Evolutionary conservation across 805 yeast genomes (phyloP).

Genomic region (Schizosaccharomyces cryophilus): DNA sequence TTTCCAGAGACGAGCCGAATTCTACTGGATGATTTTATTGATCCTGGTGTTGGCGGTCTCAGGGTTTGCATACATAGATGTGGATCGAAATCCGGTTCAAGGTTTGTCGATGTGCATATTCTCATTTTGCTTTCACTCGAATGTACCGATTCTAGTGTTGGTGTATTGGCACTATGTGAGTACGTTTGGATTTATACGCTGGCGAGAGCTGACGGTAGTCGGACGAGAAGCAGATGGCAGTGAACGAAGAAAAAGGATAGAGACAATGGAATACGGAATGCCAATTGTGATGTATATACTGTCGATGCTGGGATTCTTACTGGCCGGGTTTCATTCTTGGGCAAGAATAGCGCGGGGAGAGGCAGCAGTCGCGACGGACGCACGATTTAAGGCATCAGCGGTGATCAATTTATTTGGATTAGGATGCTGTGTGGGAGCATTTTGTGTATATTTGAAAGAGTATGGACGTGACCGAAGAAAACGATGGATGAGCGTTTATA

Average conservation of each 20-base stretch:
- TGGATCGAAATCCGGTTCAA: not conserved
- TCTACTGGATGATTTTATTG: not conserved
- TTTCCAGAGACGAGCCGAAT: not conserved
- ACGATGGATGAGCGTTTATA: not conserved
- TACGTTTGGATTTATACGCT: not conserved
- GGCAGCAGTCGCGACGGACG: not conserved
- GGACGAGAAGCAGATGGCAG: not conserved
- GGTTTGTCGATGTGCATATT: not conserved
- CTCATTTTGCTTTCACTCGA: not conserved
- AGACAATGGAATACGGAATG: not conserved
- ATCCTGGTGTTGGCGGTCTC: not conserved
- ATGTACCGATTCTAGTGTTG: not conserved
- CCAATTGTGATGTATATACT: not conserved
- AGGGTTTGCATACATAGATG: not conserved
- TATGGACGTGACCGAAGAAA: not conserved
- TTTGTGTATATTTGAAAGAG: not conserved
- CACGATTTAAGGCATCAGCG: not conserved
- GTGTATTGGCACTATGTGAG: not conserved
- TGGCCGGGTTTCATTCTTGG: not conserved
- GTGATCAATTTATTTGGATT: not conserved
- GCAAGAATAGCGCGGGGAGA: not conserved
- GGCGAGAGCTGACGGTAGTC: not conserved
- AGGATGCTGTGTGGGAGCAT: not conserved
- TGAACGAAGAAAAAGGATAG: too few relatives aligned
- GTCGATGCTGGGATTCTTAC: not conserved